Evolutionary conservation across 2,329 filamentous ascomycete genomes (phyloP).

Genomic region (Stagonosporopsis rhizophila): DNA sequence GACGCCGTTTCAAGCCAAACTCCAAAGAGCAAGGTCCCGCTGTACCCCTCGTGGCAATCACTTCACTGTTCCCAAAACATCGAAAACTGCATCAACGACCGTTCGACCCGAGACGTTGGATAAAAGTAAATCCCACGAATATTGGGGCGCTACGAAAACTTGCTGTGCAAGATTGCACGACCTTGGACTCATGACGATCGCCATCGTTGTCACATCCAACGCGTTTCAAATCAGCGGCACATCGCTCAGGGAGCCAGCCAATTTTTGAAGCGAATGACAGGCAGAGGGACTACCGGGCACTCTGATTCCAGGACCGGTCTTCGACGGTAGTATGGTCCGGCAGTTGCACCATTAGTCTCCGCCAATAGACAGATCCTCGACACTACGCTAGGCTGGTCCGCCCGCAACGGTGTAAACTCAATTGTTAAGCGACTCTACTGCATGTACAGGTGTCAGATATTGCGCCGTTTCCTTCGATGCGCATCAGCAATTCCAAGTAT

Average conservation of each 20-base stretch:
- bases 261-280: neutral
- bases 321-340: neutral
- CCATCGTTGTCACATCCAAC: too few species aligned
- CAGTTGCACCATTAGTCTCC: neutral
- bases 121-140: conserved; percentile 4
- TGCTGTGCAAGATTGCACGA: too few species aligned
- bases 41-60: conserved; percentile 7
- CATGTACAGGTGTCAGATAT: neutral
- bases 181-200: too few species aligned
- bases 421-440: neutral
- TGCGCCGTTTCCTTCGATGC: neutral
- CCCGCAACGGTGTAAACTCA: conserved; percentile 2
- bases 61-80: neutral
- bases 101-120: conserved; percentile 5
- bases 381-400: conserved; percentile 2
- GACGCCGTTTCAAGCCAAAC: conserved; percentile 10
- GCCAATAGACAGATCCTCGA: neutral
- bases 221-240: neutral
- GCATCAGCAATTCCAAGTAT: neutral
- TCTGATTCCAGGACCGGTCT: neutral
- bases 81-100: conserved; percentile 1
- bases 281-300: neutral
- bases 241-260: neutral
- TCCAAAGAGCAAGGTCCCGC: neutral
- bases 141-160: neutral